These are phyloP conservation scores for Gnomoniopsis smithogilvyi DNA, from an alignment of 2,329 filamentous ascomycete genomes.

Conservation along the genomic window DNA sequence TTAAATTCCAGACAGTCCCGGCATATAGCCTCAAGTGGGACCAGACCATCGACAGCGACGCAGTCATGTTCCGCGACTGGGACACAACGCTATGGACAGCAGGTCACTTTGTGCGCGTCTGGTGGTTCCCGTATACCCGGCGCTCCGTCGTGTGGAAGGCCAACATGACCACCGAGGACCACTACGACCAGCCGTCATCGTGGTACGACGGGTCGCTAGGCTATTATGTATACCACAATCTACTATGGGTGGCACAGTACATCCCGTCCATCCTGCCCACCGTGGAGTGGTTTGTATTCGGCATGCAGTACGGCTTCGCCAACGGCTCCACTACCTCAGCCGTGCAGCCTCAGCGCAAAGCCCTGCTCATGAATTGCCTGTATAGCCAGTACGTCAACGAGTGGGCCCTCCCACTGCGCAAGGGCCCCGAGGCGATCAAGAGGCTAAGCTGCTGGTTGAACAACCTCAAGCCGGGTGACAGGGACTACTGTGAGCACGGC, in stretches of 20 bases:
- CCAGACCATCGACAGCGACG: slow-evolving; percentile 72
- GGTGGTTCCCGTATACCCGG: slow-evolving; percentile 95
- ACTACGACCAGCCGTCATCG: slow-evolving; percentile 56
- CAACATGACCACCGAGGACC: slow-evolving; percentile 66
- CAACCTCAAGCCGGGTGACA: slow-evolving; percentile 54
- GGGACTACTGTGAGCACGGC: slow-evolving; percentile 51
- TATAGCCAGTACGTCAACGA: slow-evolving; percentile 99
- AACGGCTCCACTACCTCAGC: slow-evolving; percentile 67
- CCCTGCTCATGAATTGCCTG: slow-evolving; percentile 92
- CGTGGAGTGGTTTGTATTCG: slow-evolving; percentile 95
- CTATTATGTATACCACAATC: slow-evolving; percentile 87
- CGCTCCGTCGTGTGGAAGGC: slow-evolving; percentile 87
- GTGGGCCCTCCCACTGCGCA: slow-evolving; percentile 85
- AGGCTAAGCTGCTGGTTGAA: slow-evolving; percentile 86
- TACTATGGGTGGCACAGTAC: slow-evolving; percentile 77
- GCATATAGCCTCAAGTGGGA: slow-evolving; percentile 84
- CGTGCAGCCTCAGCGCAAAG: slow-evolving; percentile 74
- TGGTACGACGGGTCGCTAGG: slow-evolving; percentile 83
- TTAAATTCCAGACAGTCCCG: slow-evolving; percentile 78
- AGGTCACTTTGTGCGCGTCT: slow-evolving; percentile 87
- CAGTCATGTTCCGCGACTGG: slow-evolving; percentile 70
- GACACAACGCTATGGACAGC: slow-evolving; percentile 72
- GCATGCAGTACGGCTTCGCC: slow-evolving; percentile 92
- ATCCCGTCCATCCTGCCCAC: slow-evolving; percentile 77
- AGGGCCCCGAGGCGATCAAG: slow-evolving; percentile 81